These are phyloP conservation scores for Fistulifera solaris DNA, from an alignment of 108 stramenopile genomes.

Conservation along the genomic window DNA sequence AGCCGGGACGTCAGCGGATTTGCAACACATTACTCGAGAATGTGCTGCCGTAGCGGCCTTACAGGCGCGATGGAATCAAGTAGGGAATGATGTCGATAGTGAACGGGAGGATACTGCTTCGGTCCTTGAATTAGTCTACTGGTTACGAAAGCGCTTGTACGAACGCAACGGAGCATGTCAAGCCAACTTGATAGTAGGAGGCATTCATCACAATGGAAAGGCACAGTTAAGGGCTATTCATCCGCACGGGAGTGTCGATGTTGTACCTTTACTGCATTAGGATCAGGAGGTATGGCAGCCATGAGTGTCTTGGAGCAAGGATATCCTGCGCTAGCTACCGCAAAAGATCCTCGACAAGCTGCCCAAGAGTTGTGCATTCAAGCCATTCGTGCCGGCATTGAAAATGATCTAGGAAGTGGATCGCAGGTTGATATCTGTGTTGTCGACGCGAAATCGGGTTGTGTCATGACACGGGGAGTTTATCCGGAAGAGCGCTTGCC, in stretches of 20 bases:
- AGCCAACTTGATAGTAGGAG: slow-evolving; percentile 70
- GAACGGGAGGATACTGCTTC: slow-evolving; percentile 1
- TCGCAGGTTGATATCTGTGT: slow-evolving; percentile 64
- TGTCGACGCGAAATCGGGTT: slow-evolving; percentile 19
- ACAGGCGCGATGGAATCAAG: slow-evolving; percentile 16
- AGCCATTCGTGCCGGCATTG: slow-evolving; percentile 68
- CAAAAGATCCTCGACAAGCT: slow-evolving; percentile 32
- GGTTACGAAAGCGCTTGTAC: slow-evolving; percentile 45
- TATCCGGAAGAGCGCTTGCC: slow-evolving; percentile 26
- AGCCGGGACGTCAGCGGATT: slow-evolving; percentile 78
- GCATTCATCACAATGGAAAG: slow-evolving; percentile 30
- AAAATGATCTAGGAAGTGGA: slow-evolving; percentile 82
- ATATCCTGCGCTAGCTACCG: slow-evolving; percentile 15
- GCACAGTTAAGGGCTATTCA: slow-evolving; percentile 57
- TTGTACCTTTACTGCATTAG: slow-evolving; percentile 71
- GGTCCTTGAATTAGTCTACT: slow-evolving; percentile 31
- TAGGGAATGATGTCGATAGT: slow-evolving; percentile 3
- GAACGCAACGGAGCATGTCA: slow-evolving; percentile 40
- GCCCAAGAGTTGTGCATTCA: slow-evolving; percentile 47
- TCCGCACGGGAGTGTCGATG: slow-evolving; percentile 77
- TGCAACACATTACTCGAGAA: slow-evolving; percentile 55
- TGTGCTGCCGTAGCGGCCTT: slow-evolving; percentile 29
- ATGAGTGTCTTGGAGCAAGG: slow-evolving; percentile 64
- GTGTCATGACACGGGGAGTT: slow-evolving; percentile 16
- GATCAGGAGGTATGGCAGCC: slow-evolving; percentile 78